Conservation (phyloP, 2,329 filamentous ascomycete genomes). For the Aureobasidium sp. region DNA sequence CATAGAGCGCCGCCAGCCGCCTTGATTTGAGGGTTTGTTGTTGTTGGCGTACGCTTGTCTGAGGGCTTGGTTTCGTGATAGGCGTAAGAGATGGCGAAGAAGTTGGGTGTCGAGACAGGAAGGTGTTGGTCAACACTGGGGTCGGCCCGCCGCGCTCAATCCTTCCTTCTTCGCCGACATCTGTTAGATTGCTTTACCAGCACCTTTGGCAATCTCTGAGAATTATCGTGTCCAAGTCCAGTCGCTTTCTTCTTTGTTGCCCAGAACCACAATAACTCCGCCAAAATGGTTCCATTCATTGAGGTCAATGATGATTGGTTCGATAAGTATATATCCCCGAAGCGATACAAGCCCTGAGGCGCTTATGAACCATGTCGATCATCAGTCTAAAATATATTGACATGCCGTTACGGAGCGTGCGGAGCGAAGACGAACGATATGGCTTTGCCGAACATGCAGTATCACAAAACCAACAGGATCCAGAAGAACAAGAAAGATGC, state of each 20-base stretch:
- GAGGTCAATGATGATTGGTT: neutral
- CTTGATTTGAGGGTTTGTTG: neutral
- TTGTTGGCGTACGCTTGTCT: constrained; percentile 1
- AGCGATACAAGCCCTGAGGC: neutral
- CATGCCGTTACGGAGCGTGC: neutral
- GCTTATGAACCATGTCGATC: neutral
- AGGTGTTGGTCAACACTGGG: neutral
- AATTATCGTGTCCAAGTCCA: no score
- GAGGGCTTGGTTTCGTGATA: neutral
- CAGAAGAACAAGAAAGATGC: neutral
- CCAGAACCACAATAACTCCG: neutral
- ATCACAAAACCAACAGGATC: neutral
- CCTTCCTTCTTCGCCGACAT: neutral
- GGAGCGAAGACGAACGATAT: neutral
- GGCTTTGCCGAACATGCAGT: neutral
- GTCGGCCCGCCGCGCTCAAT: constrained; percentile 3
- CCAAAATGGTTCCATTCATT: neutral
- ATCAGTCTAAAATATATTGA: neutral
- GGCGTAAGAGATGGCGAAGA: neutral
- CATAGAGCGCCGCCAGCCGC: neutral
- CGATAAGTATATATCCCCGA: neutral
- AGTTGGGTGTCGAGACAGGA: neutral
- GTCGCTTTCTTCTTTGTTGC: no score
- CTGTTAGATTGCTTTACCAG: neutral
- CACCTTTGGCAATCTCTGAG: no score